Evolutionary conservation across 2,329 filamentous ascomycete genomes (phyloP).

Genomic region (Thermomyces lanuginosus): DNA sequence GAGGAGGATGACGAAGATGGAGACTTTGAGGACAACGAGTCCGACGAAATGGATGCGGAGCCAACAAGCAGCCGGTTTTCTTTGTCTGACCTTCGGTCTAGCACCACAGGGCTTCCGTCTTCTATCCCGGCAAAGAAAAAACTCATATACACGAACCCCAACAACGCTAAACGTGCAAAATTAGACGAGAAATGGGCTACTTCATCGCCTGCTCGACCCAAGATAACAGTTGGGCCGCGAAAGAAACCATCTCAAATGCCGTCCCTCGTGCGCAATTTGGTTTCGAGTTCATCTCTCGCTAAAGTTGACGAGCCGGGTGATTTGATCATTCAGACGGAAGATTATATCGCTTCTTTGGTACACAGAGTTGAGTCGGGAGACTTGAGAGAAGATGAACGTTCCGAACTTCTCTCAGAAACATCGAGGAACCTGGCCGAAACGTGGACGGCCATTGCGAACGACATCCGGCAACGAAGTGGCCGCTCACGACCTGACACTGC

Average conservation of each 20-base stretch:
- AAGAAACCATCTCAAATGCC: slow-evolving; percentile 47
- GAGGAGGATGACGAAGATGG: slow-evolving; percentile 18
- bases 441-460: slow-evolving; percentile 17
- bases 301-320: slow-evolving; percentile 51
- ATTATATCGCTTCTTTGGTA: slow-evolving; percentile 49
- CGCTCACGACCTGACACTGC: slow-evolving; percentile 33
- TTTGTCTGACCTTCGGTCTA: too few species aligned
- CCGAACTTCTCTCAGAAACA: slow-evolving; percentile 17
- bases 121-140: slow-evolving; percentile 19
- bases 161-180: slow-evolving; percentile 26
- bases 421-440: slow-evolving; percentile 19
- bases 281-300: slow-evolving; percentile 39
- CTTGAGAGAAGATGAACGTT: slow-evolving; percentile 16
- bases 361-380: slow-evolving; percentile 23
- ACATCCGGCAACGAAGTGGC: slow-evolving; percentile 28
- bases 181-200: slow-evolving; percentile 24
- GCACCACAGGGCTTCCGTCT: slow-evolving; percentile 18
- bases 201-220: slow-evolving; percentile 17
- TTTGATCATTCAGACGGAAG: slow-evolving; percentile 60
- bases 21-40: slow-evolving; percentile 24
- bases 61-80: slow-evolving; percentile 7
- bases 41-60: slow-evolving; percentile 17
- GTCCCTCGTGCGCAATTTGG: slow-evolving; percentile 55
- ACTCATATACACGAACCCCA: slow-evolving; percentile 27
- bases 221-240: slow-evolving; percentile 20